These are phyloP conservation scores for Antrodiella citrinella DNA, from an alignment of 768 basidiomycete species.

Conservation along the genomic window DNA sequence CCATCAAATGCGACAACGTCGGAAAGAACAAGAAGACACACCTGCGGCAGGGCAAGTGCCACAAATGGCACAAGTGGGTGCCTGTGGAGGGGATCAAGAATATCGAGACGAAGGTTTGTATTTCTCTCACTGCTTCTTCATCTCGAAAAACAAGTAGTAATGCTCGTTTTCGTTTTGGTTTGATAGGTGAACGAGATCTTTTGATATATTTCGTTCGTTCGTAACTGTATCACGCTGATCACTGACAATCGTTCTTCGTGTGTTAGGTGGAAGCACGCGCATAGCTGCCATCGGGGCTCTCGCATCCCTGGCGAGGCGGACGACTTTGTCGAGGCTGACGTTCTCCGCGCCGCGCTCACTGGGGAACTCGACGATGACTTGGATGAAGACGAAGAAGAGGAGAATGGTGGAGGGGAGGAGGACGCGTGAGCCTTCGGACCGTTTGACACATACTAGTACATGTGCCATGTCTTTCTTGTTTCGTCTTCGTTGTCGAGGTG, in stretches of 20 bases:
- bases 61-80: constrained; percentile 73
- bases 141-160: no score
- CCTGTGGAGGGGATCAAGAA: constrained; percentile 66
- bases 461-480: no score
- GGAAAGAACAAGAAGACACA: constrained; percentile 51
- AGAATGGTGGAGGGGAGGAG: no score
- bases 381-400: background rate
- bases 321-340: constrained; percentile 43
- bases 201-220: constrained; percentile 50
- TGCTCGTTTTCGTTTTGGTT: no score
- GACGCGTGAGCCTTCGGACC: no score
- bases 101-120: constrained; percentile 59
- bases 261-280: constrained; percentile 80
- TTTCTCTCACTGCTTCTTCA: no score
- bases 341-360: background rate
- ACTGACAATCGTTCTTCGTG: no score
- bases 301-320: constrained; percentile 49
- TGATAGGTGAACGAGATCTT: constrained; percentile 73
- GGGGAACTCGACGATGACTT: background rate
- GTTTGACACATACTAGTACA: no score
- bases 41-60: constrained; percentile 69
- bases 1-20: constrained; percentile 32
- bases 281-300: constrained; percentile 59
- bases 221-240: no score
- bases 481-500: no score